A percentile compares a stretch with the other conserved stretches of the same genome.
Conservation (phyloP, 1,284 basidiomycete species). For the Ustilago hordei region DNA sequence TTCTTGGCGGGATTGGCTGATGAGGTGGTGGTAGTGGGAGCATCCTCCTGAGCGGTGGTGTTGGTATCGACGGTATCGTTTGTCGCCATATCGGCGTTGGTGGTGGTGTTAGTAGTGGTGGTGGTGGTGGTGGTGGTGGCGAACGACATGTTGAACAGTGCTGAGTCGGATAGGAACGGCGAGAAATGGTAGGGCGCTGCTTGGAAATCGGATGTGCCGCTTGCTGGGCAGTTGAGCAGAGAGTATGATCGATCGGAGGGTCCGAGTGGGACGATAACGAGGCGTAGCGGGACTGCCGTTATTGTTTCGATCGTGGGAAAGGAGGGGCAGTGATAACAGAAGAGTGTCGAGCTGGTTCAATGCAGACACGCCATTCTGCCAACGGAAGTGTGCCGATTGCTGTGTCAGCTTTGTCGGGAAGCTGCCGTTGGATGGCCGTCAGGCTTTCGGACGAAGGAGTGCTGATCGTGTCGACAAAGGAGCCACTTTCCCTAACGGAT, state of each 20-base stretch:
- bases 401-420: neutral
- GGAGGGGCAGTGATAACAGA: neutral
- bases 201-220: neutral
- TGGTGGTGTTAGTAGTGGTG: too few relatives aligned
- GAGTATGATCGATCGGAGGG: neutral
- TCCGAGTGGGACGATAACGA: neutral
- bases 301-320: neutral
- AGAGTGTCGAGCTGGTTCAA: neutral
- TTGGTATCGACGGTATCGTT: neutral
- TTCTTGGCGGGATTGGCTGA: neutral
- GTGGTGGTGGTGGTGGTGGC: neutral
- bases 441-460: neutral
- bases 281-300: constrained; percentile 1
- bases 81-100: constrained; percentile 3
- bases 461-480: neutral
- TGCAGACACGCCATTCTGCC: neutral
- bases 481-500: neutral
- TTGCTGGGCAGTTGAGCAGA: neutral
- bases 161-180: neutral
- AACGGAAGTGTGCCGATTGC: neutral
- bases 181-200: neutral
- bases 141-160: neutral
- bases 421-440: neutral
- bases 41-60: neutral
- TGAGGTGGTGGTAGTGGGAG: neutral